Base-by-base conservation (phyloP, 805 yeast species). In the Kazachstania kunashirensis region DNA sequence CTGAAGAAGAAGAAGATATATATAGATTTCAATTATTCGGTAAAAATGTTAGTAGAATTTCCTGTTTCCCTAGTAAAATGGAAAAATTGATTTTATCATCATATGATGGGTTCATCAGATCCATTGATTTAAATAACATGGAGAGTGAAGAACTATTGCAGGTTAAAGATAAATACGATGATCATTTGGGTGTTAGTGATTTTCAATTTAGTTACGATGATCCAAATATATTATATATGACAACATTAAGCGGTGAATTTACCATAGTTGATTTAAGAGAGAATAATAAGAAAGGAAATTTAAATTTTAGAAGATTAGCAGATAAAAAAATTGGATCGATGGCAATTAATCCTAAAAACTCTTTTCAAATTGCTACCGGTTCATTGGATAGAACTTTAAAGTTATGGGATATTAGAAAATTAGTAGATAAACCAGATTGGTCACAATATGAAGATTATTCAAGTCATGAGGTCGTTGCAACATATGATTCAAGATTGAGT, bases 291-390 rank as follows among this genome's bases (percentile, higher is more conserved):
- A 48, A 34, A 9, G 14, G 19, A 8, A 23, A 25, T 4, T 45
- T 52, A 10, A 47, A 59, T 5, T 59, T 77, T n/a, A 63, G 69
- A 30, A 66, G 94, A 44, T 57, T 88, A 12, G 84, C 88, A 39
- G 94, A 84, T 50, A 88, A 89, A 53, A 92, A 92, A 54, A 88
- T 92, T 38, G 97, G 97, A 0, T 85, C 94, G 1, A 84, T 92
- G 57, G 53, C 79, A 1, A 71, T 84, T 13, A 85, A 85, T 49
- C 97, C 97, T 1, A 56, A 63, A 13, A 65, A 68, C 24, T 61
- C 70, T 1, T 57, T 77, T 46, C 82, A 82, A 44, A 67, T 86
- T 1, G 94, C 89, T 0, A 80, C 96, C 0, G 95, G 88, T 0
- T 86, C 96, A 0, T 66, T 92, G 32, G 98, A 89, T 56, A 64